These are phyloP conservation scores for Rhodotorula sp. DNA, from an alignment of 1,284 basidiomycete genomes.

Conservation along the genomic window DNA sequence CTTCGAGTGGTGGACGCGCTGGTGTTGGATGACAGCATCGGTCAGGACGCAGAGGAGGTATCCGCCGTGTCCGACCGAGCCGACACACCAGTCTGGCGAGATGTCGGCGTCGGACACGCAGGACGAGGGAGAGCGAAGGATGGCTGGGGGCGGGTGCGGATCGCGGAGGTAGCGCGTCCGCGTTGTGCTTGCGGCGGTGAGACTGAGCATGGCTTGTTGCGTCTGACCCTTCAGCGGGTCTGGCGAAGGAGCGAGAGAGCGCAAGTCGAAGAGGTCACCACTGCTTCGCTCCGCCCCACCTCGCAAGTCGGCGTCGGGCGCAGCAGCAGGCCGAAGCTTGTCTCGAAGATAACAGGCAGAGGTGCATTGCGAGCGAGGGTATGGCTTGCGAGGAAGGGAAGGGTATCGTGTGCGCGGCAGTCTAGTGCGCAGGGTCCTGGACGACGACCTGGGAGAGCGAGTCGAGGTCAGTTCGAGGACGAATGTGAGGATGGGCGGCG, in stretches of 20 bases:
- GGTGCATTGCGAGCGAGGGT: background rate
- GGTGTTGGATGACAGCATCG: constrained; percentile 18
- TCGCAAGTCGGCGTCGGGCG: no score
- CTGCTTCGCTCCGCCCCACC: no score
- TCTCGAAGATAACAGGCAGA: no score
- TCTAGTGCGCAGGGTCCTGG: constrained; percentile 30
- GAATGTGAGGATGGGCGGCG: no score
- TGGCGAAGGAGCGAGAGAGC: no score
- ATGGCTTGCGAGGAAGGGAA: background rate
- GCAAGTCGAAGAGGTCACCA: no score
- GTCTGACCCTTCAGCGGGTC: no score
- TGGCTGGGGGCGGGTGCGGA: constrained; percentile 1
- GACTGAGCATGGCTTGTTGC: no score
- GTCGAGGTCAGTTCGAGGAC: background rate
- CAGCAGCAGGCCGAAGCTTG: background rate
- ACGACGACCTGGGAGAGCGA: constrained; percentile 27
- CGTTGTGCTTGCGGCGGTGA: background rate
- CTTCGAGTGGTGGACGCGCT: background rate
- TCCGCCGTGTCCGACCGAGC: constrained; percentile 31
- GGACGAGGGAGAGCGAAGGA: background rate
- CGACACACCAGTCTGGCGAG: constrained; percentile 21
- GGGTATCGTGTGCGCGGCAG: background rate
- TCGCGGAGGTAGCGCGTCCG: background rate
- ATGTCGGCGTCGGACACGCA: constrained; percentile 11
- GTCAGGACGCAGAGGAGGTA: constrained; percentile 28